A percentile compares a stretch with the other conserved stretches of the same genome.
Evolutionary conservation across 192 early-diverging fungal genomes (phyloP).

Genomic region (Coemansia sp.): DNA sequence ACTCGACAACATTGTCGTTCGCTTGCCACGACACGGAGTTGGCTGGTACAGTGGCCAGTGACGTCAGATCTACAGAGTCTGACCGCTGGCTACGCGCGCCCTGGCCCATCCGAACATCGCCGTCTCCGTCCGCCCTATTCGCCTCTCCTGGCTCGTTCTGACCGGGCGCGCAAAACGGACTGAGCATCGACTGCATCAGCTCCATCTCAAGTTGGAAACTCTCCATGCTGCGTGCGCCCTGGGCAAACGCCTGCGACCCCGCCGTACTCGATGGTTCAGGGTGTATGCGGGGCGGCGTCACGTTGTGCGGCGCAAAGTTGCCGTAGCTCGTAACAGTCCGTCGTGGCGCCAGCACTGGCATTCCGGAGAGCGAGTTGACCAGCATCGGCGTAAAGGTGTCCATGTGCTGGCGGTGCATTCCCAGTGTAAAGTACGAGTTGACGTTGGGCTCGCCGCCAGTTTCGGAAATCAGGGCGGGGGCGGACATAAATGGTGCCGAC

Average conservation of each 20-base stretch:
- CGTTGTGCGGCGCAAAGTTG: not conserved
- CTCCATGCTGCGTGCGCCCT: slow-evolving; percentile 1
- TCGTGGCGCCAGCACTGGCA: not conserved
- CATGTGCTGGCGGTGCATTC: slow-evolving; percentile 3
- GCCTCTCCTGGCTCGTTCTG: not conserved
- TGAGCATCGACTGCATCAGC: slow-evolving; percentile 43
- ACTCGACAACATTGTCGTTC: slow-evolving; percentile 2
- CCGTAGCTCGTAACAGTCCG: slow-evolving; percentile 1
- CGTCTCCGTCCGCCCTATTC: not conserved
- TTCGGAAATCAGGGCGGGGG: slow-evolving; percentile 41
- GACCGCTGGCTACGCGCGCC: slow-evolving; percentile 33
- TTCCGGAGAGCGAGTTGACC: not conserved
- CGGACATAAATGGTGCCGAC: slow-evolving; percentile 39
- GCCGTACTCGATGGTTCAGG: not conserved
- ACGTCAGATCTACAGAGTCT: slow-evolving; percentile 39
- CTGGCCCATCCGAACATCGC: slow-evolving; percentile 31
- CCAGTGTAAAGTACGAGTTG: slow-evolving; percentile 45
- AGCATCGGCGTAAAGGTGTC: slow-evolving; percentile 12
- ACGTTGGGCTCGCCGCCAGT: slow-evolving; percentile 40
- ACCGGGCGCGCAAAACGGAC: slow-evolving; percentile 22
- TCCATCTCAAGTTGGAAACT: slow-evolving; percentile 35
- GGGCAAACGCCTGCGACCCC: not conserved
- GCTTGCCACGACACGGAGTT: not conserved
- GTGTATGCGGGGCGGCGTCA: not conserved
- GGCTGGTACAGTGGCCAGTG: slow-evolving; percentile 34